Conservation (phyloP, 305 asterid species). For the Caryopteris hybrid region DNA sequence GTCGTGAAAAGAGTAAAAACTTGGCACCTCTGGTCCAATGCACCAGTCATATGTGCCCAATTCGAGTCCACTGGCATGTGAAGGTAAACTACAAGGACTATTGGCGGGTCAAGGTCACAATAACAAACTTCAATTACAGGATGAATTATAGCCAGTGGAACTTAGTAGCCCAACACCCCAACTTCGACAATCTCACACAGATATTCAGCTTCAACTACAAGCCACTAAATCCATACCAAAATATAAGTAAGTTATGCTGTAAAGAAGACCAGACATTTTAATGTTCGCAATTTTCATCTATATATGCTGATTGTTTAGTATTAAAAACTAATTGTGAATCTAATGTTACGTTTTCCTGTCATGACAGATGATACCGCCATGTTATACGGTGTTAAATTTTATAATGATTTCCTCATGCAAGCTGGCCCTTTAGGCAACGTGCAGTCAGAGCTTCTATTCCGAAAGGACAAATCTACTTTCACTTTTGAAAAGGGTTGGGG, state of each 20-base stretch:
- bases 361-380: constrained; percentile 69
- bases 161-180: constrained; percentile 68
- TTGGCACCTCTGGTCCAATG: constrained; percentile 62
- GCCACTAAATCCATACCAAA: constrained; percentile 53
- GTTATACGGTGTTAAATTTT: constrained; percentile 63
- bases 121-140: constrained; percentile 65
- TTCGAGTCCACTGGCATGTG: constrained; percentile 75
- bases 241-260: constrained; percentile 42
- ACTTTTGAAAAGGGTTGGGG: constrained; percentile 77
- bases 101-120: constrained; percentile 65
- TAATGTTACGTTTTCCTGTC: constrained; percentile 6
- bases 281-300: not conserved
- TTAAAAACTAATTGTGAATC: not conserved
- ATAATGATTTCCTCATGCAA: constrained; percentile 57
- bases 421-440: constrained; percentile 69
- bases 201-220: constrained; percentile 72
- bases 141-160: constrained; percentile 70
- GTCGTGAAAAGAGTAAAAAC: constrained; percentile 31
- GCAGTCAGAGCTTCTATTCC: constrained; percentile 69
- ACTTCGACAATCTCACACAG: constrained; percentile 64
- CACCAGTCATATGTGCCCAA: constrained; percentile 71
- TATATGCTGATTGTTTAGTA: not conserved
- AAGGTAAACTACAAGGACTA: constrained; percentile 65
- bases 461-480: constrained; percentile 61
- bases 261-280: not conserved